A percentile compares a stretch with the other conserved stretches of the same genome.
Conservation (phyloP, 306 rosid species). For the Corylus avellana region DNA sequence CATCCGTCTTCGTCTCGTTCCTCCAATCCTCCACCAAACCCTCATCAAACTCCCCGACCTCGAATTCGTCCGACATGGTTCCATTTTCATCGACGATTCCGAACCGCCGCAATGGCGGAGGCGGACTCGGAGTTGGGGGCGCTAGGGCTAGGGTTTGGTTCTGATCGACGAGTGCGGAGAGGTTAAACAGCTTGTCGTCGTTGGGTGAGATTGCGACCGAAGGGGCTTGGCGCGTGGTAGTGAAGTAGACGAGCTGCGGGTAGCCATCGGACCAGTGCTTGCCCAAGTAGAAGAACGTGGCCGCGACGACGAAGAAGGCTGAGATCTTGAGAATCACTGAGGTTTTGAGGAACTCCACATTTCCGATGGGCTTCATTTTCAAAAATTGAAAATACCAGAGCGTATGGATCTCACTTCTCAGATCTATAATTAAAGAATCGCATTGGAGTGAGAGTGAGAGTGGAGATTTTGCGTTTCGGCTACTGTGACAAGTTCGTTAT, state of each 20-base stretch:
- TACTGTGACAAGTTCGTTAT: not conserved
- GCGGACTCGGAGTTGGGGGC: slow-evolving; percentile 16
- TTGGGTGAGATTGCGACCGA: slow-evolving; percentile 66
- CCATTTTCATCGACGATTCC: slow-evolving; percentile 86
- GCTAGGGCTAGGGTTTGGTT: slow-evolving; percentile 26
- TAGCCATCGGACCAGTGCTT: slow-evolving; percentile 69
- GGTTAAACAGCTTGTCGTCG: slow-evolving; percentile 39
- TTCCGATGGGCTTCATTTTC: slow-evolving; percentile 41
- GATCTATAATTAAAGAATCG: not conserved
- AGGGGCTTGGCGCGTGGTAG: slow-evolving; percentile 31
- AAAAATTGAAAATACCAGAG: not conserved
- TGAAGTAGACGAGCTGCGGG: slow-evolving; percentile 77
- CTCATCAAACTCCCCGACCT: slow-evolving; percentile 69
- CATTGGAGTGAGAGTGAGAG: not conserved
- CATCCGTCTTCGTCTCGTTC: slow-evolving; percentile 46
- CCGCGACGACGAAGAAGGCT: slow-evolving; percentile 42
- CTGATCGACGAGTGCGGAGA: slow-evolving; percentile 45
- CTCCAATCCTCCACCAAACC: slow-evolving; percentile 75
- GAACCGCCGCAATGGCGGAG: slow-evolving; percentile 46
- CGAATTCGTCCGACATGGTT: slow-evolving; percentile 80
- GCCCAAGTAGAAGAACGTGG: slow-evolving; percentile 75
- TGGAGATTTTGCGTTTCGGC: not conserved
- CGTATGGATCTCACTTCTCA: not conserved
- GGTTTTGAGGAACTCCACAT: slow-evolving; percentile 42
- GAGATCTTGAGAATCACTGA: slow-evolving; percentile 45